Evolutionary conservation across 257 asterid species (phyloP).

Genomic region (Ophiorrhiza pumila): DNA sequence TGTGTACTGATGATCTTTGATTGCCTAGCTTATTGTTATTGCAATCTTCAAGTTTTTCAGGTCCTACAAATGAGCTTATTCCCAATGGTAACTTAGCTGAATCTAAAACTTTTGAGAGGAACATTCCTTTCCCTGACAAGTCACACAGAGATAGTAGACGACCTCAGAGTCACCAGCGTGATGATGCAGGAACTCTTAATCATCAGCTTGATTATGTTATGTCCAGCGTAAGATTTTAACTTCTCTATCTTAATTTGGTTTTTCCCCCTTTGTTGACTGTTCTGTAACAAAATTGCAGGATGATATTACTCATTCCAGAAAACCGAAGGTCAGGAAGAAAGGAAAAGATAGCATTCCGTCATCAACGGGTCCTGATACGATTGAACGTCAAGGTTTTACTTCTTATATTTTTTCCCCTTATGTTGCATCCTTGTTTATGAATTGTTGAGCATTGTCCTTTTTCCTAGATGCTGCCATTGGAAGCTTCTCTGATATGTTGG

Average conservation of each 20-base stretch:
- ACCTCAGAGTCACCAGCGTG: slow-evolving; percentile 25
- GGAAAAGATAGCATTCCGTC: slow-evolving; percentile 45
- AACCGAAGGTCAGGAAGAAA: slow-evolving; percentile 70
- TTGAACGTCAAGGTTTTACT: slow-evolving; percentile 68
- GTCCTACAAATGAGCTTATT: slow-evolving; percentile 62
- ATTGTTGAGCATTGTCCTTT: slow-evolving; percentile 15
- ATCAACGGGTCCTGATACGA: slow-evolving; percentile 51
- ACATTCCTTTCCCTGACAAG: slow-evolving; percentile 33
- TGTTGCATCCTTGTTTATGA: background rate
- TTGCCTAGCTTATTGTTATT: slow-evolving; percentile 53
- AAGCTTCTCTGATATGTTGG: slow-evolving; percentile 67
- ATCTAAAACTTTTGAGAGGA: slow-evolving; percentile 48
- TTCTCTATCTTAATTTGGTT: slow-evolving; percentile 6
- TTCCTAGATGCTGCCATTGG: slow-evolving; percentile 62
- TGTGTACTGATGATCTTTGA: background rate
- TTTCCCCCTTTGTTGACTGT: slow-evolving; percentile 18
- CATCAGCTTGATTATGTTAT: slow-evolving; percentile 44
- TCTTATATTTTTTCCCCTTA: slow-evolving; percentile 7
- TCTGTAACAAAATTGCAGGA: slow-evolving; percentile 51
- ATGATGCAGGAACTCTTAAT: background rate
- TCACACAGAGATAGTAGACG: slow-evolving; percentile 31
- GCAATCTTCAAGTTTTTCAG: slow-evolving; percentile 84
- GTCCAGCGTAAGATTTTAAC: slow-evolving; percentile 40
- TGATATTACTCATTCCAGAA: slow-evolving; percentile 59
- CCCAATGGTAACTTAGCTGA: slow-evolving; percentile 40